A percentile compares a stretch with the other conserved stretches of the same genome.
These are phyloP conservation scores for Ogataea hybrid DNA, from an alignment of 1,139 yeast species.

Conservation along the genomic window DNA sequence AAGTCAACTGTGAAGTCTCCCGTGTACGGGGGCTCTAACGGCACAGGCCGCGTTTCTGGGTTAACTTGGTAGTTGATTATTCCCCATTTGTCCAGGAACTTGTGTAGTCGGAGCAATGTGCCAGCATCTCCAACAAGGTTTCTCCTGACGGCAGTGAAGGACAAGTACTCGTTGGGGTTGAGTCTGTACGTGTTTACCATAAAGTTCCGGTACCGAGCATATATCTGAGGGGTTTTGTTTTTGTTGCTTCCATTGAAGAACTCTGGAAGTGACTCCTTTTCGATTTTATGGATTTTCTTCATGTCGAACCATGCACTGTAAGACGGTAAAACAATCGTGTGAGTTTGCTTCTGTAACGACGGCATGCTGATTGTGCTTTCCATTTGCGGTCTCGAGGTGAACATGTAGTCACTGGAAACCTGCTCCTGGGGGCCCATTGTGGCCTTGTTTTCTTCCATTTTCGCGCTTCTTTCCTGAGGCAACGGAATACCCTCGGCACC, in stretches of 20 bases:
- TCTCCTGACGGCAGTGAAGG: constrained; percentile 92
- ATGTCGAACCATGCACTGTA: constrained; percentile 89
- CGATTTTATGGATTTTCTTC: constrained; percentile 62
- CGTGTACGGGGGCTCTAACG: constrained; percentile 69
- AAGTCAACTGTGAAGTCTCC: constrained; percentile 67
- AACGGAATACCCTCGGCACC: neutral
- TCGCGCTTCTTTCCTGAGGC: neutral
- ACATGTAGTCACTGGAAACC: constrained; percentile 1
- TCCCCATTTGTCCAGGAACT: constrained; percentile 94
- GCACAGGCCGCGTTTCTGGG: constrained; percentile 65
- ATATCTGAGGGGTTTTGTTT: constrained; percentile 84
- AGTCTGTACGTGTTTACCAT: constrained; percentile 91
- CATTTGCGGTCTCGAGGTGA: constrained; percentile 2
- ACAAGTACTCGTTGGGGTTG: constrained; percentile 89
- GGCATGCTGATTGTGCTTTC: constrained; percentile 20
- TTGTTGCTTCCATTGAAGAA: constrained; percentile 68
- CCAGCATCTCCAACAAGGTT: constrained; percentile 97
- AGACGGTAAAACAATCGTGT: constrained; percentile 89
- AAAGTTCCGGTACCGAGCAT: constrained; percentile 85
- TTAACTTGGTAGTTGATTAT: constrained; percentile 89
- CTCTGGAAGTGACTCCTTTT: constrained; percentile 80
- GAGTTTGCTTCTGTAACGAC: constrained; percentile 56
- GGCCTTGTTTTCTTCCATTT: neutral
- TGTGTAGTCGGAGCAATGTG: constrained; percentile 83
- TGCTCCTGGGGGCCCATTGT: neutral